Evolutionary conservation across 208 protist species (phyloP), one percentile per base, ranked within the genome.

Genomic region (Herpetomonas samuelpessoai): DNA sequence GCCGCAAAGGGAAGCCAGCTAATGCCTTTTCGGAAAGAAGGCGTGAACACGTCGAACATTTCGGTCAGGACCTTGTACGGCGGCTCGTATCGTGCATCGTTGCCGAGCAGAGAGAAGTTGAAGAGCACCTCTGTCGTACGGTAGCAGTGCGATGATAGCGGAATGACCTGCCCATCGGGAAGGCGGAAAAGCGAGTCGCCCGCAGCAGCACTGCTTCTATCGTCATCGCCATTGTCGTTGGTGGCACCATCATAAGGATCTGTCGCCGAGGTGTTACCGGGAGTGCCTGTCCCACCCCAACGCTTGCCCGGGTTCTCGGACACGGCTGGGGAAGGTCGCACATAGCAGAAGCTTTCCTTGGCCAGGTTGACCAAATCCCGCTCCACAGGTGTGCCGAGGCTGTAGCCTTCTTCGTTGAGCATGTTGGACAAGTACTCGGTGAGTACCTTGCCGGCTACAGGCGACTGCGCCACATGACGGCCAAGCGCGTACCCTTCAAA

Each of bases 401-500:
- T 88, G 76, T 96, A 95, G 25, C 94, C 94, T 49, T 92, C 75
- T 4, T 68, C 49, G 2, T 68, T 49, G 21, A 98, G 68, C 24
- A 96, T 54, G 18, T 57, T 70, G 24, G 57, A 68, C 14, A 97
- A 72, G 65, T 96, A 92, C 16, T 95, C 59, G 3, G 96, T 98
- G 1, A 98, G 58, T 2, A 57, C 66, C 10, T 76, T 64, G 1
- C 96, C 96, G 2, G 89, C 90, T 30, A 97, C 76, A 2, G 57
- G 56, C 49, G 80, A 91, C 47, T 78, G 51, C 10, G 82, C 79
- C 35, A 96, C 86, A 63, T 96, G 89, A 3, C 91, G 86, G 10
- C 82, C 82, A n/a, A 98, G 71, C 18, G 87, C 72, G 58, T 97
- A 97, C 44, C 95, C 95, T 62, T 98, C 94, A 74, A 97, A 91